phyloP scores from a whole-genome alignment of 2,329 filamentous ascomycete species.

The Alternaria sp. region DNA sequence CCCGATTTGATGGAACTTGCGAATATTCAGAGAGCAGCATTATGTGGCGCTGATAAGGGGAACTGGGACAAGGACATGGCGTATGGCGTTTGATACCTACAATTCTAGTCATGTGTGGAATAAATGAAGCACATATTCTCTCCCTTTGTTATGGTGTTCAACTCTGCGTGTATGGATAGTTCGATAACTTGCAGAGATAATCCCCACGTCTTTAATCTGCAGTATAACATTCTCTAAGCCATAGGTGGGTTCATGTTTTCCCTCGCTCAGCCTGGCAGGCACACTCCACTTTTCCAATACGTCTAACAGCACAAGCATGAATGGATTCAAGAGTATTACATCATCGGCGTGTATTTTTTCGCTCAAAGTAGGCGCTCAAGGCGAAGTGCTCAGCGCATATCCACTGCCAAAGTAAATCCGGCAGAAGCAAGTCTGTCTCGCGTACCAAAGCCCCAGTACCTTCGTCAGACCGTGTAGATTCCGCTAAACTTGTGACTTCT shows the following conservation, averaged over 20 bases:
- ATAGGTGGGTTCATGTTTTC: neutral
- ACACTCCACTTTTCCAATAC: neutral
- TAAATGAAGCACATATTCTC: no score
- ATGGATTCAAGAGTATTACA: neutral
- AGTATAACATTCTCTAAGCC: rapidly evolving
- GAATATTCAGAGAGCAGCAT: constrained; percentile 24
- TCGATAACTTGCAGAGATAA: neutral
- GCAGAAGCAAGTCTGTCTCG: no score
- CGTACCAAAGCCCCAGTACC: neutral
- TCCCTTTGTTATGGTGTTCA: neutral
- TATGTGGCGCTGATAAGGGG: constrained; percentile 30
- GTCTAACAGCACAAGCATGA: neutral
- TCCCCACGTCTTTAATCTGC: rapidly evolving
- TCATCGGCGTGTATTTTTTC: neutral
- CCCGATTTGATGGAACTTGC: neutral
- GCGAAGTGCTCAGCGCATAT: neutral
- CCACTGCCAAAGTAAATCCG: neutral
- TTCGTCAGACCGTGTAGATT: neutral
- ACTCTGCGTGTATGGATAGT: neutral
- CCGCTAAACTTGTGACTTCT: neutral
- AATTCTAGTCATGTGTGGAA: neutral
- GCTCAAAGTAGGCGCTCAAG: neutral
- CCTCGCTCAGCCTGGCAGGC: neutral
- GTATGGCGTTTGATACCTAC: constrained; percentile 26
- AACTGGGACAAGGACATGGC: constrained; percentile 11